Percentiles rank a stretch among this genome's conserved stretches.
Conservation (phyloP, 805 yeast species). For the Suhomyces canberraensis region DNA sequence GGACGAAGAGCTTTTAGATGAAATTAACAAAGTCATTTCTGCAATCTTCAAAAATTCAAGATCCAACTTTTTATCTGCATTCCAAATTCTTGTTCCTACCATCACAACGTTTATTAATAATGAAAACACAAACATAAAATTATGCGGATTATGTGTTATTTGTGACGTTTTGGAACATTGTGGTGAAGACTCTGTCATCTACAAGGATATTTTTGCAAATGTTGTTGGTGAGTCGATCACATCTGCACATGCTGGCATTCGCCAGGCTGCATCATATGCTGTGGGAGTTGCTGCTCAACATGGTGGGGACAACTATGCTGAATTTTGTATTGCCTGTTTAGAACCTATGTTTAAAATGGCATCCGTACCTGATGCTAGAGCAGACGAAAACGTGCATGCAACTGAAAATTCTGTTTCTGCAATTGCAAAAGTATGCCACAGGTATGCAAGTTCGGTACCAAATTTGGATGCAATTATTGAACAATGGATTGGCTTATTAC, state of each 20-base stretch:
- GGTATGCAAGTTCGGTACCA: conserved; percentile 57
- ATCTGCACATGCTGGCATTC: conserved; percentile 63
- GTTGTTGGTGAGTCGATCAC: conserved; percentile 66
- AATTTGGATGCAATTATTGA: conserved; percentile 59
- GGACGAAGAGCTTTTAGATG: conserved; percentile 88
- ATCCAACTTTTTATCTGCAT: conserved; percentile 57
- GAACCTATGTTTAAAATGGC: conserved; percentile 73
- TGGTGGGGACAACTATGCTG: conserved; percentile 62
- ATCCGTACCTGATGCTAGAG: conserved; percentile 73
- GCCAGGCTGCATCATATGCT: conserved; percentile 84
- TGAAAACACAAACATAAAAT: conserved; percentile 61
- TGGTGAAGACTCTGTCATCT: conserved; percentile 64
- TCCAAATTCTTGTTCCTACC: conserved; percentile 62
- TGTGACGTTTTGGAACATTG: conserved; percentile 79
- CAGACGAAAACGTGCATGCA: conserved; percentile 80
- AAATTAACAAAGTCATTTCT: conserved; percentile 72
- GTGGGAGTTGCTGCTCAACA: conserved; percentile 84
- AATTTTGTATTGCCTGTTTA: conserved; percentile 65
- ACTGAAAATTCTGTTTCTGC: conserved; percentile 84
- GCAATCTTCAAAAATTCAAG: conserved; percentile 65
- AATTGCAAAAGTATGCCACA: conserved; percentile 76
- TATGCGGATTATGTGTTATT: conserved; percentile 76
- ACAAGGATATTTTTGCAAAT: conserved; percentile 61
- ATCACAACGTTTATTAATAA: conserved; percentile 61
- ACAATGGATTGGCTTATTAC: conserved; percentile 80